phyloP scores from a whole-genome alignment of 2,329 filamentous ascomycete species.

The Dryadomyces quercus-mongolicae region DNA sequence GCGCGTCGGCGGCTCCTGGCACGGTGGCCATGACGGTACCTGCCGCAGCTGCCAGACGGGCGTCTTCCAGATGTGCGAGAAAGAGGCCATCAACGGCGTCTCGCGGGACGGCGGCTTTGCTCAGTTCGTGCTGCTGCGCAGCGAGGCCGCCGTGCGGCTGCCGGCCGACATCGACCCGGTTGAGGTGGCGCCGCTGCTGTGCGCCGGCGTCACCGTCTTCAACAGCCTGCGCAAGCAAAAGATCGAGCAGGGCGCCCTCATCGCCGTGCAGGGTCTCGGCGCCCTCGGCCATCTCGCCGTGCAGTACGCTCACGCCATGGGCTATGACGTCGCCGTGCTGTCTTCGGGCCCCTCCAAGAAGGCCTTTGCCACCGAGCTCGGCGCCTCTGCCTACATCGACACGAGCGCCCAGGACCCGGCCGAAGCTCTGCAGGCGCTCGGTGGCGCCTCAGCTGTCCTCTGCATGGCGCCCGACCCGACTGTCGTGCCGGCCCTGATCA shows the following conservation, averaged over 20 bases:
- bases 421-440: conserved; percentile 33
- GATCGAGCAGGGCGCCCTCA: conserved; percentile 37
- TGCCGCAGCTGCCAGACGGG: conserved; percentile 54
- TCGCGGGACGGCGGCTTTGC: conserved; percentile 55
- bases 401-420: conserved; percentile 40
- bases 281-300: conserved; percentile 69
- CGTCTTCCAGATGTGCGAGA: conserved; percentile 57
- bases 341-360: conserved; percentile 50
- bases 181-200: conserved; percentile 47
- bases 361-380: conserved; percentile 50
- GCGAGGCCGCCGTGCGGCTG: conserved; percentile 47
- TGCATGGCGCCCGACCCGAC: conserved; percentile 50
- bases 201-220: conserved; percentile 53
- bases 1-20: conserved; percentile 56
- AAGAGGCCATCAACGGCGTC: conserved; percentile 51
- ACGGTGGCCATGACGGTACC: conserved; percentile 49
- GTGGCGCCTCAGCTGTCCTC: conserved; percentile 50
- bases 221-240: conserved; percentile 43
- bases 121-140: conserved; percentile 48
- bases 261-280: conserved; percentile 57
- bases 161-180: conserved; percentile 39
- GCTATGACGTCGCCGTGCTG: conserved; percentile 59
- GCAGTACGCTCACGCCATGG: conserved; percentile 66
- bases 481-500: conserved; percentile 38
- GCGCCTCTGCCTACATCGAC: conserved; percentile 49